These are phyloP conservation scores for Astragalus glycyphyllos DNA, from an alignment of 306 rosid species.

Conservation along the genomic window DNA sequence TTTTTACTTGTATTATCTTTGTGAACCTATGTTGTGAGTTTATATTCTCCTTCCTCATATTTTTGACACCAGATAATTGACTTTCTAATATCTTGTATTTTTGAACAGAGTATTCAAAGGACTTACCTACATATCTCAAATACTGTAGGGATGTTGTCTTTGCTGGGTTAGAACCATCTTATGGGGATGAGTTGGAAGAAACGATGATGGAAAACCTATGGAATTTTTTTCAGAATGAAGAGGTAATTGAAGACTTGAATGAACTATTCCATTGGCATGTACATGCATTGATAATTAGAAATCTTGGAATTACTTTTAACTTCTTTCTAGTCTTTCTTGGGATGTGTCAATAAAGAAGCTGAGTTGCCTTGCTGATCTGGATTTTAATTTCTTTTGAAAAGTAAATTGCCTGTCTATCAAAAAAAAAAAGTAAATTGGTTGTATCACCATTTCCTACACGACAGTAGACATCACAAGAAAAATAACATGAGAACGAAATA, in stretches of 20 bases:
- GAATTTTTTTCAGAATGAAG: slow-evolving; percentile 64
- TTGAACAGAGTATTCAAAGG: slow-evolving; percentile 71
- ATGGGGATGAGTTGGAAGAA: slow-evolving; percentile 70
- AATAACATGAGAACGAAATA: not conserved
- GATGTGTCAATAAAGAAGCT: slow-evolving; percentile 3
- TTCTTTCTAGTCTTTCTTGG: slow-evolving; percentile 21
- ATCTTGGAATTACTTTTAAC: slow-evolving; percentile 25
- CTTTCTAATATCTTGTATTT: slow-evolving; percentile 28
- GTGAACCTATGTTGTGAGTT: slow-evolving; percentile 13
- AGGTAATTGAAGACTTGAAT: slow-evolving; percentile 56
- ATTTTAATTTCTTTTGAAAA: slow-evolving; percentile 24
- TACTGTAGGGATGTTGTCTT: slow-evolving; percentile 79
- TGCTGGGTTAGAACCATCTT: slow-evolving; percentile 70
- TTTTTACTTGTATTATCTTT: slow-evolving; percentile 26
- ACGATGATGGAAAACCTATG: slow-evolving; percentile 60
- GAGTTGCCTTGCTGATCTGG: slow-evolving; percentile 4
- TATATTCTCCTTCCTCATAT: slow-evolving; percentile 14
- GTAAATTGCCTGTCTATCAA: too few relatives aligned
- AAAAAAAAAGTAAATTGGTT: slow-evolving; percentile 29
- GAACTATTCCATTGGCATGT: slow-evolving; percentile 14
- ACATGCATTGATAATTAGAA: slow-evolving; percentile 21
- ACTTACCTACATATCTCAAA: slow-evolving; percentile 75
- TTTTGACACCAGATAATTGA: not conserved
- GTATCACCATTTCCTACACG: not conserved
- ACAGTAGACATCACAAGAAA: slow-evolving; percentile 3